Base-by-base conservation (phyloP, 352 stramenopile species). In the Phytophthora idaei region DNA sequence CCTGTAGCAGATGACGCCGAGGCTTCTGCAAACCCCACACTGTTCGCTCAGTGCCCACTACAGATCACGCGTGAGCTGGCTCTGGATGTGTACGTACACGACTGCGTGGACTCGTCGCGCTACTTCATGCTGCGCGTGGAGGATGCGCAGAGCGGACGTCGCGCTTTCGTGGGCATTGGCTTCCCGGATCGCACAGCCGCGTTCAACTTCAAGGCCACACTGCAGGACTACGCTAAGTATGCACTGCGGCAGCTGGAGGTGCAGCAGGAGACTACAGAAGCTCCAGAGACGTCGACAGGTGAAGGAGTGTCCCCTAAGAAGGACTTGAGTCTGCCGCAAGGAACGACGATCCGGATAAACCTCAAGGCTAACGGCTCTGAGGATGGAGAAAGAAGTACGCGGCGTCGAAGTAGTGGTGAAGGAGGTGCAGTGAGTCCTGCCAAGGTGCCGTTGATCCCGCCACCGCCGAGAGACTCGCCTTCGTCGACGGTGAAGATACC, bases 41-140 rank as follows among this genome's bases (percentile, higher is more conserved):
- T 96, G 11, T 94, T 96, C 37, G 88, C 88, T 15, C 83, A 93
- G 61, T 94, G 88, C 36, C 87, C 88, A 6, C 65, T 96, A 12
- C 77, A 83, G 50, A 90, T 96, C 66, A 75, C 83, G 12, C 70
- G 55, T 11, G 84, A 92, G 27, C 69, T 88, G 28, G 12, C 71
- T 34, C 74, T 96, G 28, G 83, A 90, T 37, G 72, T 88, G 44
- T 94, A 92, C 64, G 80, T 96, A 15, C 88, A 94, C 47, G 87
- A 96, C 65, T 96, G 86, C 48, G 85, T 90, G 49, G 88, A 96
- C 65, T 94, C 88, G 53, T 96, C 88, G 51, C 85, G 88, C 29
- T 96, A 96, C 70, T 96, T 96, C 36, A 93, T 96, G 82, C 32
- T 96, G 15, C 88, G 88, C 55, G 80, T 94, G 53, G 87, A 93